These are phyloP conservation scores for Termitomyces sp. DNA, from an alignment of 768 basidiomycete species.

Conservation along the genomic window DNA sequence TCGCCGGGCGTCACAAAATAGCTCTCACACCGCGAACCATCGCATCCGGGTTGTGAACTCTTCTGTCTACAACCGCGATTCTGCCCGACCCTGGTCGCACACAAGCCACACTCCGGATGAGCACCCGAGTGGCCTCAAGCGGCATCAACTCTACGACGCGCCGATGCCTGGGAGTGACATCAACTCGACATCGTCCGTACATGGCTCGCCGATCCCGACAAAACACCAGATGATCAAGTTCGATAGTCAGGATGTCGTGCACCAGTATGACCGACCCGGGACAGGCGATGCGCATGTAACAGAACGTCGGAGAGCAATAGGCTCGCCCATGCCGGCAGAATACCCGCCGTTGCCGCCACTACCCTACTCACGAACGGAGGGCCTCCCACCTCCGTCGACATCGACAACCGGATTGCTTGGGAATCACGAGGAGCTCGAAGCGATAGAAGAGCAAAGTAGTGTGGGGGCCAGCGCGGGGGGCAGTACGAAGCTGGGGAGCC, in stretches of 20 bases:
- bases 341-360: conserved; percentile 32
- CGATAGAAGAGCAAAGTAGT: conserved; percentile 7
- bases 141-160: conserved; percentile 86
- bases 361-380: conserved; percentile 13
- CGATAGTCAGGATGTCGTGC: conserved; percentile 64
- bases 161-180: conserved; percentile 58
- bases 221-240: conserved; percentile 73
- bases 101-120: conserved; percentile 10
- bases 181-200: conserved; percentile 32
- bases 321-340: conserved; percentile 20
- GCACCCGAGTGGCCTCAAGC: conserved; percentile 41
- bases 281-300: conserved; percentile 36
- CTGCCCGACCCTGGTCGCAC: conserved; percentile 10
- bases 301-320: conserved; percentile 38
- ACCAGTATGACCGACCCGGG: conserved; percentile 64
- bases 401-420: conserved; percentile 22
- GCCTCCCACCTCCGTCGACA: conserved; percentile 8
- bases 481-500: conserved; percentile 10
- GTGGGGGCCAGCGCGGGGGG: conserved; percentile 10
- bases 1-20: conserved; percentile 45
- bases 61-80: conserved; percentile 25
- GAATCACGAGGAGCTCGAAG: conserved; percentile 15
- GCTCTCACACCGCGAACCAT: conserved; percentile 21
- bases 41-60: conserved; percentile 31
- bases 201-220: conserved; percentile 24